Percentiles rank a stretch among this genome's conserved stretches.
Conservation (phyloP, 2,329 filamentous ascomycete species). For the Pseudogymnoascus sp. region DNA sequence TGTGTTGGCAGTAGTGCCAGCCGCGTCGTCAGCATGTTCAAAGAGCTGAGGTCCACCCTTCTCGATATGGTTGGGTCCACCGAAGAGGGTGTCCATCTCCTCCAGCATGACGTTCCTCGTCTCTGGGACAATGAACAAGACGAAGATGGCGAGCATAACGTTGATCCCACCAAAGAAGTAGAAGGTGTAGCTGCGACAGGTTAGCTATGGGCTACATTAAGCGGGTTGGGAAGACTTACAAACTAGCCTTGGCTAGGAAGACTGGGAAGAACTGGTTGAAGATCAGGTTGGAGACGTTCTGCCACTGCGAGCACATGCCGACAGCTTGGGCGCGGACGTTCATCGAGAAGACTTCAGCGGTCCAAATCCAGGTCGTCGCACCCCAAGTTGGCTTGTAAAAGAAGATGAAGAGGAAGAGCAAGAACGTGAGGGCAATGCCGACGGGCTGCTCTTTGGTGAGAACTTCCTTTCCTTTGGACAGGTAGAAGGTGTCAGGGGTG, state of each 20-base stretch:
- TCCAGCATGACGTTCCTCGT: constrained; percentile 48
- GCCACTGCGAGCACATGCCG: constrained; percentile 54
- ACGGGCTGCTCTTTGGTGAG: constrained; percentile 52
- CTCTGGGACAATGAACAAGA: constrained; percentile 46
- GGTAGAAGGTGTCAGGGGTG: constrained; percentile 36
- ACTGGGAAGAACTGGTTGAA: constrained; percentile 65
- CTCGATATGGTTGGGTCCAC: constrained; percentile 25
- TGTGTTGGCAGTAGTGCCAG: background rate
- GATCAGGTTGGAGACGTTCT: constrained; percentile 58
- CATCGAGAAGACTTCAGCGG: constrained; percentile 61
- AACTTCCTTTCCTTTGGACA: background rate
- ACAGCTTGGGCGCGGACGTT: constrained; percentile 65
- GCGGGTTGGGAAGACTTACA: constrained; percentile 16
- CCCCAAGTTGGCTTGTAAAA: constrained; percentile 66
- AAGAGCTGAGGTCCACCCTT: constrained; percentile 24
- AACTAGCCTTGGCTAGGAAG: constrained; percentile 49
- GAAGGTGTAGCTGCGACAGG: constrained; percentile 31
- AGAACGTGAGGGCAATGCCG: constrained; percentile 60
- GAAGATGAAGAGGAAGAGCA: constrained; percentile 58
- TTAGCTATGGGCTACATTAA: background rate
- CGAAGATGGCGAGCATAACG: constrained; percentile 39
- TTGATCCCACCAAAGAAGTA: constrained; percentile 49
- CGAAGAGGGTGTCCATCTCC: constrained; percentile 49
- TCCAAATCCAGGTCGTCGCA: constrained; percentile 67
- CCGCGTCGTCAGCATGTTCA: constrained; percentile 21